Evolutionary conservation across 768 basidiomycete genomes (phyloP), one percentile per base, ranked within the genome.

Genomic region (Panus rudis): DNA sequence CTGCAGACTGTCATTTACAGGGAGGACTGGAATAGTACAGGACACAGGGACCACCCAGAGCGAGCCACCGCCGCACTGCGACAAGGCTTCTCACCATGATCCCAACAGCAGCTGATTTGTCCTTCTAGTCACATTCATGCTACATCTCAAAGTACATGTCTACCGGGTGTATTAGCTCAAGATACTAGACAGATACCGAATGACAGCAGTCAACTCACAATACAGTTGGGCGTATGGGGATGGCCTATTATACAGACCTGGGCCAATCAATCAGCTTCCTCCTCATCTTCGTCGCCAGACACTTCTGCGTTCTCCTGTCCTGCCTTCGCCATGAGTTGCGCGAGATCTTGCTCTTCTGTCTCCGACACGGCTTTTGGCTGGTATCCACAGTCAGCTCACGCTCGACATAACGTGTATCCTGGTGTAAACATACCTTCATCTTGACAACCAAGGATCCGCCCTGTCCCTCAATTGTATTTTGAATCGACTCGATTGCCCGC

Each of bases 351-450:
- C 63, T 99, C 96, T 67, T 99, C 96, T 4, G 88, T 89, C 63
- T 97, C 96, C 20, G 90, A 92, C 27, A 99, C 86, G 2, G 94
- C 92, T 73, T 98, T 98, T 47, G 96, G 96, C 92, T 96, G 52
- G 23, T 20, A n/a, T n/a, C n/a, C n/a, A n/a, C n/a, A n/a, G n/a
- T n/a, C n/a, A n/a, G n/a, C n/a, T n/a, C n/a, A n/a, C n/a, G n/a
- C n/a, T n/a, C n/a, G n/a, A n/a, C n/a, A n/a, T n/a, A n/a, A n/a
- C n/a, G n/a, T n/a, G n/a, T n/a, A n/a, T n/a, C n/a, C n/a, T n/a
- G n/a, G n/a, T n/a, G n/a, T n/a, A n/a, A 21, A 38, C 67, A 34
- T 48, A 88, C 92, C 80, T 90, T 93, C 93, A 99, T 97, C 72
- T 97, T 98, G 27, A 99, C 84, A 24, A 86, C 72, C 45, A 98